phyloP scores from a whole-genome alignment of 768 basidiomycete species.

The Pisolithus sp. region DNA sequence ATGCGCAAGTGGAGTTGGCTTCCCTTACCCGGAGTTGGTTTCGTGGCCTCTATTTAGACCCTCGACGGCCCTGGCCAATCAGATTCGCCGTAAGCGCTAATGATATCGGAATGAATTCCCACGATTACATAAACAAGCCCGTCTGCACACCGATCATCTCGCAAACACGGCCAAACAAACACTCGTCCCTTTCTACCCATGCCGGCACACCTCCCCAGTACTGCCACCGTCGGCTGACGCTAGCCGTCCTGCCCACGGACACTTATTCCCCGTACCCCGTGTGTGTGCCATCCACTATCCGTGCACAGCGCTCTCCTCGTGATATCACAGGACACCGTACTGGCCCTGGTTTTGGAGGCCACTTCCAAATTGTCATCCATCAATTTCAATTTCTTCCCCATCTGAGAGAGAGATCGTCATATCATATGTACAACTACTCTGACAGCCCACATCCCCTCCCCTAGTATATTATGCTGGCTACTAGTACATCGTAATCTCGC shows the following conservation, averaged over 20 bases:
- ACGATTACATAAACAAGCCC: conserved; percentile 19
- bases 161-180: conserved; percentile 15
- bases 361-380: too few species aligned
- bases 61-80: conserved; percentile 9
- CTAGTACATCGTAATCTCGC: too few species aligned
- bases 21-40: background rate
- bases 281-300: background rate
- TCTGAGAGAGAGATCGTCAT: too few species aligned
- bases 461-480: too few species aligned
- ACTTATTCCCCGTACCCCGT: background rate
- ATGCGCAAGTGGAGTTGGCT: too few species aligned
- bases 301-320: background rate
- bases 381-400: too few species aligned
- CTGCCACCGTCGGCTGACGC: conserved; percentile 3
- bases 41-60: conserved; percentile 23
- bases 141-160: conserved; percentile 24
- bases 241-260: background rate
- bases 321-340: too few species aligned
- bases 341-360: too few species aligned
- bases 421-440: too few species aligned
- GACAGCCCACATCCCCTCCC: too few species aligned
- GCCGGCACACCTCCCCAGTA: conserved; percentile 9
- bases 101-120: conserved; percentile 9
- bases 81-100: background rate
- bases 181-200: conserved; percentile 13